A percentile compares a stretch with the other conserved stretches of the same genome.
Conservation (phyloP, 352 stramenopile species). For the Saprolegnia diclina region DNA sequence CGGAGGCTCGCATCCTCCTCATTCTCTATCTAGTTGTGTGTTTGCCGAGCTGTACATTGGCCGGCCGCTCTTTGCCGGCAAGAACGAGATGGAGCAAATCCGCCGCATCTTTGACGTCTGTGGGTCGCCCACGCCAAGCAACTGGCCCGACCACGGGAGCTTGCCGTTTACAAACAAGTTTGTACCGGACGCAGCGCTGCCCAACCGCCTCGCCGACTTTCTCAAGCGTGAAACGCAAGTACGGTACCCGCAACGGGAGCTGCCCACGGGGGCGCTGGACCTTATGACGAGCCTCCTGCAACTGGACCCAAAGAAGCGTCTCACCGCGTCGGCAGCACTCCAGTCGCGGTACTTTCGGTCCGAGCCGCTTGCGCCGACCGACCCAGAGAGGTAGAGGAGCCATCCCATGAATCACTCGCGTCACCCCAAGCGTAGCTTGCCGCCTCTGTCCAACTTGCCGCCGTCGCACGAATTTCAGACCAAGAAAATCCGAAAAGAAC, state of each 20-base stretch:
- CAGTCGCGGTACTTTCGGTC: slow-evolving; percentile 92
- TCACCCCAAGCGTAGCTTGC: slow-evolving; percentile 36
- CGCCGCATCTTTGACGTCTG: slow-evolving; percentile 86
- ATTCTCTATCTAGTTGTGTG: slow-evolving; percentile 39
- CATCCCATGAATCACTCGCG: too few relatives aligned
- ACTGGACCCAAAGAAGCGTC: slow-evolving; percentile 91
- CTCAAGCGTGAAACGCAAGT: slow-evolving; percentile 65
- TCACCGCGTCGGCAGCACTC: slow-evolving; percentile 90
- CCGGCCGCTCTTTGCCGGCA: slow-evolving; percentile 80
- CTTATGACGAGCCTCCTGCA: slow-evolving; percentile 92
- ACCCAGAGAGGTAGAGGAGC: slow-evolving; percentile 27
- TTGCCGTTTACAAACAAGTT: slow-evolving; percentile 76
- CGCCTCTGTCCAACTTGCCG: slow-evolving; percentile 64
- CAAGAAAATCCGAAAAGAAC: slow-evolving; percentile 84
- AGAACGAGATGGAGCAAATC: slow-evolving; percentile 85
- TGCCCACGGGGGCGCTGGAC: slow-evolving; percentile 83
- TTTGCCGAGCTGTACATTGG: slow-evolving; percentile 84
- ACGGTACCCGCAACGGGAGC: slow-evolving; percentile 52
- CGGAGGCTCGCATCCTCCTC: background rate
- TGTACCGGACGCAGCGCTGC: slow-evolving; percentile 69
- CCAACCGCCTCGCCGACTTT: slow-evolving; percentile 58
- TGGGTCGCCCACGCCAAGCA: slow-evolving; percentile 69
- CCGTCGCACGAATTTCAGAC: slow-evolving; percentile 85
- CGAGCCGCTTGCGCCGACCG: slow-evolving; percentile 38
- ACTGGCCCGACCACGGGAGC: slow-evolving; percentile 55